Conservation (phyloP, 192 early-diverging fungal genomes). For the Gigaspora rosea region DNA sequence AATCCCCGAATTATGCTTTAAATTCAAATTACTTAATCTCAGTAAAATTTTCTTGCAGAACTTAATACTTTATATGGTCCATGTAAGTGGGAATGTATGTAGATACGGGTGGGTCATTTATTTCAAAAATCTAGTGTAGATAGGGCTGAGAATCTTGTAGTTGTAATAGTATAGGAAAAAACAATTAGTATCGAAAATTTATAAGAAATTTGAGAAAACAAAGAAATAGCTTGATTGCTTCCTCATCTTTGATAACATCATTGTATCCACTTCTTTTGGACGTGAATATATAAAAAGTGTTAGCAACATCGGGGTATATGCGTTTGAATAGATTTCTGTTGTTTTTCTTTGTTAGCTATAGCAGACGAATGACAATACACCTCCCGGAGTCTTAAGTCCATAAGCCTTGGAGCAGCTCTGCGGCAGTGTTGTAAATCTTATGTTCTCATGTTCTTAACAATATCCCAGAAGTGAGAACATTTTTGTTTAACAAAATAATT, state of each 20-base stretch:
- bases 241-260: too few species aligned
- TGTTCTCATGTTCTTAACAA: neutral
- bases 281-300: neutral
- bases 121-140: too few species aligned
- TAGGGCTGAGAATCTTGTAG: too few species aligned
- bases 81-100: too few species aligned
- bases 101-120: too few species aligned
- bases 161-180: too few species aligned
- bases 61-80: too few species aligned
- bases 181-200: too few species aligned
- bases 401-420: constrained; percentile 17
- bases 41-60: too few species aligned
- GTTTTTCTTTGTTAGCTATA: neutral
- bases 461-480: neutral
- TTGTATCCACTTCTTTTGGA: neutral
- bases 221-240: neutral
- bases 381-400: constrained; percentile 19
- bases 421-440: too few species aligned
- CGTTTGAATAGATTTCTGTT: constrained; percentile 12
- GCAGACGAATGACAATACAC: constrained; percentile 23
- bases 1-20: too few species aligned
- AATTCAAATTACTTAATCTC: too few species aligned
- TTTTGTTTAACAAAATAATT: neutral
- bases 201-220: neutral
- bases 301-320: neutral